Conservation (phyloP, 768 basidiomycete species). For the Albatrellus ellisii region DNA sequence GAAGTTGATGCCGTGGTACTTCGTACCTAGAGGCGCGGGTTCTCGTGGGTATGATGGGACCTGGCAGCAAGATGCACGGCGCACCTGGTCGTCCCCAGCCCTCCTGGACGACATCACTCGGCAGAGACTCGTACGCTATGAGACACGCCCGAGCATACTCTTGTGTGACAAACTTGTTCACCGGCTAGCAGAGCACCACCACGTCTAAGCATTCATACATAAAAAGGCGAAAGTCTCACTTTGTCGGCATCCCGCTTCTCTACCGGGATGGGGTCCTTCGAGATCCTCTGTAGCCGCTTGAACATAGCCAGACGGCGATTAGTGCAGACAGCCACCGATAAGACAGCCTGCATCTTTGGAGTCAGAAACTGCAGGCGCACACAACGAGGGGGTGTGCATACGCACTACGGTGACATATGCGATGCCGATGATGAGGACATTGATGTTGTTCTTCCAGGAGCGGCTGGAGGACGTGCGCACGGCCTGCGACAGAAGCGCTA, state of each 20-base stretch:
- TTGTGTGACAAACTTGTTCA: slow-evolving; percentile 54
- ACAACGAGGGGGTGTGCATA: slow-evolving; percentile 1
- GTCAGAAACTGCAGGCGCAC: background rate
- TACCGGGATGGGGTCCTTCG: slow-evolving; percentile 43
- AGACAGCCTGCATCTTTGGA: slow-evolving; percentile 27
- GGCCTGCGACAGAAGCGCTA: slow-evolving; percentile 57
- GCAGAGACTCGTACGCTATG: slow-evolving; percentile 57
- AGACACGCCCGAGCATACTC: slow-evolving; percentile 69
- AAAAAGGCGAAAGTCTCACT: slow-evolving; percentile 21
- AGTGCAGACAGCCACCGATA: slow-evolving; percentile 47
- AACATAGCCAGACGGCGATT: slow-evolving; percentile 61
- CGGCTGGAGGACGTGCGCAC: slow-evolving; percentile 45
- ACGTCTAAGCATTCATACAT: background rate
- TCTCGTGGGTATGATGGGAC: slow-evolving; percentile 3
- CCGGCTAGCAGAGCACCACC: slow-evolving; percentile 28
- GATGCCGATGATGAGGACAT: slow-evolving; percentile 54
- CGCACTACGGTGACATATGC: slow-evolving; percentile 60
- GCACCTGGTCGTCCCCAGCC: slow-evolving; percentile 69
- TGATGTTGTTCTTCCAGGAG: slow-evolving; percentile 49
- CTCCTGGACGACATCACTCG: slow-evolving; percentile 48
- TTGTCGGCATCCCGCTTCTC: slow-evolving; percentile 45
- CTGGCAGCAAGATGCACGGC: slow-evolving; percentile 6
- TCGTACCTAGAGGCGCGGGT: slow-evolving; percentile 30
- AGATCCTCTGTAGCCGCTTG: slow-evolving; percentile 50
- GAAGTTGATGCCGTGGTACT: slow-evolving; percentile 48